phyloP scores from a whole-genome alignment of 176 grass and related monocot genomes.

The Triticum urartu region DNA sequence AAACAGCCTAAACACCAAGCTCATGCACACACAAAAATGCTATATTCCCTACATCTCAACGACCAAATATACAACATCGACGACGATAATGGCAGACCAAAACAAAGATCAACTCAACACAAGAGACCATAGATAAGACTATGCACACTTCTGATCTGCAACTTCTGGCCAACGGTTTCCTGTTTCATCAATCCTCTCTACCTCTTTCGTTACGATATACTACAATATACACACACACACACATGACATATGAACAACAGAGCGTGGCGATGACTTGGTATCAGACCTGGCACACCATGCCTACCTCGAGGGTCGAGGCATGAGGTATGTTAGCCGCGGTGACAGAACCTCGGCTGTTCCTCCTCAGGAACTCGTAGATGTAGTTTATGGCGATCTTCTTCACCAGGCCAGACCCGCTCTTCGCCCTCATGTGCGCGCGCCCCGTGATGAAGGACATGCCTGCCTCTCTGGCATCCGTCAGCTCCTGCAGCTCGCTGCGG shows the following conservation, averaged over 20 bases:
- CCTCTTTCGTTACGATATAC: slow-evolving; percentile 22
- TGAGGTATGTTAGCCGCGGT: slow-evolving; percentile 62
- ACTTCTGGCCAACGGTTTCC: not conserved
- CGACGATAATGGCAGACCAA: not conserved
- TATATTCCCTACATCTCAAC: not conserved
- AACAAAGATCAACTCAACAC: slow-evolving; percentile 10
- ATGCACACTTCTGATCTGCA: slow-evolving; percentile 23
- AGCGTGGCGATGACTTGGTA: not conserved
- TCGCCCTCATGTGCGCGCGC: slow-evolving; percentile 63
- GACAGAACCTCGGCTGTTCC: slow-evolving; percentile 69
- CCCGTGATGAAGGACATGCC: slow-evolving; percentile 89
- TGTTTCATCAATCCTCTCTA: slow-evolving; percentile 30
- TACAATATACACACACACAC: not conserved
- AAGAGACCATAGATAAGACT: slow-evolving; percentile 5
- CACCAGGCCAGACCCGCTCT: slow-evolving; percentile 59
- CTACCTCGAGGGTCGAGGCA: slow-evolving; percentile 80
- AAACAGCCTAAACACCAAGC: not conserved
- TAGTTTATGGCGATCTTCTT: slow-evolving; percentile 65
- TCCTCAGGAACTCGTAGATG: slow-evolving; percentile 72
- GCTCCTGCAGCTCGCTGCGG: slow-evolving; percentile 62
- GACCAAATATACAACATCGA: not conserved
- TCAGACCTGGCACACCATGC: slow-evolving; percentile 94
- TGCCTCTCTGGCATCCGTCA: slow-evolving; percentile 76
- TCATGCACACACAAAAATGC: not conserved
- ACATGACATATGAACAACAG: not conserved